These are phyloP conservation scores for Urochloa ruziziensis DNA, from an alignment of 176 grass and related monocot genomes.

Conservation along the genomic window DNA sequence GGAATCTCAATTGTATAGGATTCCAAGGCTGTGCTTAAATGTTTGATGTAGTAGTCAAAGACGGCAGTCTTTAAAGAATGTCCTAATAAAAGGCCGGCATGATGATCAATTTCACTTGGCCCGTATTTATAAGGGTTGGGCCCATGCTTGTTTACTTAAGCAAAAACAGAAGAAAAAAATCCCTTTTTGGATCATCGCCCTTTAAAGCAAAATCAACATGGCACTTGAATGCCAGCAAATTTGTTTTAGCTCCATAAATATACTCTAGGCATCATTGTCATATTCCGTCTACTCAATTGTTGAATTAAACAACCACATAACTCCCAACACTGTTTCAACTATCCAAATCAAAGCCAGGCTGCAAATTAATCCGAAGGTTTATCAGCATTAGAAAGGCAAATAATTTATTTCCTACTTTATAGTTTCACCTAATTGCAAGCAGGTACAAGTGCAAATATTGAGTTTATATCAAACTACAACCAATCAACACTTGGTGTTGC, in stretches of 20 bases:
- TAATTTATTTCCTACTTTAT: not conserved
- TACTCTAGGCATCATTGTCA: slow-evolving; percentile 45
- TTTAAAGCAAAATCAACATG: slow-evolving; percentile 59
- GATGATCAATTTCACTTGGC: slow-evolving; percentile 50
- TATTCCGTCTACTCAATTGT: slow-evolving; percentile 25
- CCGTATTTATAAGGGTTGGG: slow-evolving; percentile 51
- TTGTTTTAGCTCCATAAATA: slow-evolving; percentile 45
- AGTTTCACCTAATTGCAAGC: not conserved
- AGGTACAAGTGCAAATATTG: not conserved
- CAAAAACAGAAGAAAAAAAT: slow-evolving; percentile 24
- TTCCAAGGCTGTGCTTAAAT: slow-evolving; percentile 40
- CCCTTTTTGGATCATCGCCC: slow-evolving; percentile 32
- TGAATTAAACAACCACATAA: slow-evolving; percentile 39
- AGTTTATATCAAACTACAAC: slow-evolving; percentile 16
- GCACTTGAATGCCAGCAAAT: slow-evolving; percentile 56
- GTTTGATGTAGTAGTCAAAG: slow-evolving; percentile 49
- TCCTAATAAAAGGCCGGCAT: slow-evolving; percentile 43
- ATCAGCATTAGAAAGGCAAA: not conserved
- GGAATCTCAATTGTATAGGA: slow-evolving; percentile 36
- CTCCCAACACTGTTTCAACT: slow-evolving; percentile 44
- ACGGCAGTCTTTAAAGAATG: slow-evolving; percentile 51
- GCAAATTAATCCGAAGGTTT: slow-evolving; percentile 31
- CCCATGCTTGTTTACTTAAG: slow-evolving; percentile 39
- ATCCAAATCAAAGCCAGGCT: slow-evolving; percentile 17
- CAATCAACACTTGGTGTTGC: not conserved